Conservation (phyloP, 352 stramenopile genomes). For the Phytophthora uliginosa region DNA sequence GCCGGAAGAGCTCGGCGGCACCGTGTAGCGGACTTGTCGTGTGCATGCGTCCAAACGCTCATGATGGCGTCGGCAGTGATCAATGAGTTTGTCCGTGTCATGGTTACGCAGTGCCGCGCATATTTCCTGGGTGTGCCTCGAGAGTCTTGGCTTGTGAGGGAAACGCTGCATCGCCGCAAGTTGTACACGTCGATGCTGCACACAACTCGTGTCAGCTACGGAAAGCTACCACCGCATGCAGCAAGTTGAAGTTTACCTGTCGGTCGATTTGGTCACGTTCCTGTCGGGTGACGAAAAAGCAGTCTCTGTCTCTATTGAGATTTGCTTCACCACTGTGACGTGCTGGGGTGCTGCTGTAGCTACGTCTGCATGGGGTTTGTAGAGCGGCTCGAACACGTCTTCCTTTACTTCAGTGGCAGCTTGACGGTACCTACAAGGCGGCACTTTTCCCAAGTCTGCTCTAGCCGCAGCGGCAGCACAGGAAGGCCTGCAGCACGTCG, state of each 20-base stretch:
- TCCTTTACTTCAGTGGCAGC: neutral
- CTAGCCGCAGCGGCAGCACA: constrained; percentile 6
- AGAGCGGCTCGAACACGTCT: constrained; percentile 44
- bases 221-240: neutral
- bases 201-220: neutral
- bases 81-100: constrained; percentile 7
- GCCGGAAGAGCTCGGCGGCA: neutral
- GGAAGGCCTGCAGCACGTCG: constrained; percentile 3
- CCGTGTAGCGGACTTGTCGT: constrained; percentile 11
- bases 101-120: constrained; percentile 20
- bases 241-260: constrained; percentile 22
- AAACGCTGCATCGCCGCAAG: constrained; percentile 23
- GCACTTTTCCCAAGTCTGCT: neutral
- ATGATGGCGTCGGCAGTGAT: constrained; percentile 8
- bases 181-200: constrained; percentile 11
- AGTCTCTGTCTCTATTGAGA: constrained; percentile 17
- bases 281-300: constrained; percentile 42
- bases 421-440: neutral
- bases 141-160: constrained; percentile 41
- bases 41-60: neutral
- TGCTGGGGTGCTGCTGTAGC: neutral
- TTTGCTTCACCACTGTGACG: constrained; percentile 2
- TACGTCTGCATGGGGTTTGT: neutral
- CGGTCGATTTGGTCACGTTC: constrained; percentile 24
- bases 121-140: constrained; percentile 38